Base-by-base conservation (phyloP, 1,139 yeast genomes). In the Geotrichum europaeum region DNA sequence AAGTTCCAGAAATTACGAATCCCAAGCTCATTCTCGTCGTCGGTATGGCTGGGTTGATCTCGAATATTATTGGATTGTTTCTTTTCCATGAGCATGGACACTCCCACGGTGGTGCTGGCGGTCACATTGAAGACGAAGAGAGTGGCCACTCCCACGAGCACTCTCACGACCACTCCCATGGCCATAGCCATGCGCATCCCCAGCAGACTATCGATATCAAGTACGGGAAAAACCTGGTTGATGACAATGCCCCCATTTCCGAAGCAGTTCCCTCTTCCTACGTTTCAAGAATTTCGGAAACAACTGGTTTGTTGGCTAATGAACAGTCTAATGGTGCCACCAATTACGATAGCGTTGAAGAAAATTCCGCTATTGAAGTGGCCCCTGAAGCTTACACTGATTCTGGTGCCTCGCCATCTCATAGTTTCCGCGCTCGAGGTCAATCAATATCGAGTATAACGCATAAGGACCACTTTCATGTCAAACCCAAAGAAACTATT, bases 41-140 rank as follows among this genome's bases (percentile, higher is more conserved):
- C 43, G 99, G 99, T 30, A 67, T 80, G 60, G 86, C 89, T 18
- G 99, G 99, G 0, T 79, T 94, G 65, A 67, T 83, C 5, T 89
- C 97, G 62, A 94, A 94, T 74, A 76, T 90, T 57, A 78, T 89
- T 40, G 99, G 99, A 0, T 79, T 94, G 63, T 79, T 88, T 43
- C 79, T 94, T 68, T 94, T 94, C 84, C 97, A 92, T 73, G 97
- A 91, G 67, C 96, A 89, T 69, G 96, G 94, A 13, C 94, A 87
- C 68, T 78, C 78, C 53, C 86, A 80, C 67, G 77, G 78, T 25
- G 82, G 79, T 66, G 73, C 79, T 20, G 84, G 81, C 67, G 72
- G 70, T 13, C 73, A 79, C 36, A 66, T 57, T 4, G 64, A 62
- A 13, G 69, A 65, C 15, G 68, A 62, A 5, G 70, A 63, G 32